Conservation (phyloP, 805 yeast genomes). For the Blastobotrys mokoenaii region DNA sequence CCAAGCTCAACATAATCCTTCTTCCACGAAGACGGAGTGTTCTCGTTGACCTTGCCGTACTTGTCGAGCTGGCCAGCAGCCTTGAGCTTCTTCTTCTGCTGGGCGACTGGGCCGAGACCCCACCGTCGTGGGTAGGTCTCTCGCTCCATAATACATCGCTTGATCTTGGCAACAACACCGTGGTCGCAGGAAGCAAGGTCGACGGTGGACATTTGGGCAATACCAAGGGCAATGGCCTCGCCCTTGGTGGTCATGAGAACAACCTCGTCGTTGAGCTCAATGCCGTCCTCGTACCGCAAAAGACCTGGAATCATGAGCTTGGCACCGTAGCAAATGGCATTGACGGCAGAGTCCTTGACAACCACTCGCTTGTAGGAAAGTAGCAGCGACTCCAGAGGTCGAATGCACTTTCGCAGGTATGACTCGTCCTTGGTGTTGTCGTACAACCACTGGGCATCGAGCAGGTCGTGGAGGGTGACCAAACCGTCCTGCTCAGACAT, state of each 20-base stretch:
- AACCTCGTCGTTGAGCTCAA: conserved; percentile 94
- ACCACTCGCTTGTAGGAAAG: conserved; percentile 96
- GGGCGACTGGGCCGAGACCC: conserved; percentile 99
- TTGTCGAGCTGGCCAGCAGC: conserved; percentile 95
- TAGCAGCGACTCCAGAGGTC: conserved; percentile 88
- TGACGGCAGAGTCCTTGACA: conserved; percentile 90
- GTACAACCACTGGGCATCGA: conserved; percentile 97
- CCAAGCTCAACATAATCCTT: conserved; percentile 56
- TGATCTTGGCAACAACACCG: conserved; percentile 96
- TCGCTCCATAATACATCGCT: conserved; percentile 99
- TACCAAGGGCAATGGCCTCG: conserved; percentile 97
- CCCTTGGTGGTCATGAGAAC: conserved; percentile 98
- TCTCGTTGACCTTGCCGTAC: conserved; percentile 87
- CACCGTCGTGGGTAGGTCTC: conserved; percentile 99
- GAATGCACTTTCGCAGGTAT: conserved; percentile 85
- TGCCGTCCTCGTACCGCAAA: conserved; percentile 94
- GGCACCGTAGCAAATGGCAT: conserved; percentile 98
- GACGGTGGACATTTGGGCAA: conserved; percentile 98
- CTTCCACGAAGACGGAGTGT: conserved; percentile 92
- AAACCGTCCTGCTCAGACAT: conserved; percentile 80
- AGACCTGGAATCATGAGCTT: conserved; percentile 98
- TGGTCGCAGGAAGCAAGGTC: conserved; percentile 96
- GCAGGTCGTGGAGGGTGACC: conserved; percentile 93
- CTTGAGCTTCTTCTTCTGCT: conserved; percentile 96
- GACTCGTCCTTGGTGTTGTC: conserved; percentile 97